Evolutionary conservation across 2,329 filamentous ascomycete species (phyloP).

Genomic region (Lecanicillium sp.): DNA sequence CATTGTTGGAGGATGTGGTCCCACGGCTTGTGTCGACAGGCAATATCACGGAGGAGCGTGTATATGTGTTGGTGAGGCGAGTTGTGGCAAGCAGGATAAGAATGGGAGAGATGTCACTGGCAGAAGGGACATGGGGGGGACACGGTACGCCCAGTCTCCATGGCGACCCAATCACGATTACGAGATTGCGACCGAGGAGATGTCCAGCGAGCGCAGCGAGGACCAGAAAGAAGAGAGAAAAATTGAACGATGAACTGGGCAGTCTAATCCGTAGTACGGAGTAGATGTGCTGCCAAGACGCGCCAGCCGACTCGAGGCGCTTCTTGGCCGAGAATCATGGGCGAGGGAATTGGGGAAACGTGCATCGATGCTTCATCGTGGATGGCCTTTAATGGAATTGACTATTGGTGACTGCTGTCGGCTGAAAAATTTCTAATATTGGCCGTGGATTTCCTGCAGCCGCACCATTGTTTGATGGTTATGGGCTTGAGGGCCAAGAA

Average conservation of each 20-base stretch:
- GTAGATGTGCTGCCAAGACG: conserved; percentile 5
- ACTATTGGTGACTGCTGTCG: neutral
- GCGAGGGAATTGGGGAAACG: neutral
- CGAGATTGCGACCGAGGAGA: too few species aligned
- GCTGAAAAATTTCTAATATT: too few species aligned
- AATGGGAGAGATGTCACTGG: too few species aligned
- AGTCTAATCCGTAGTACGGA: neutral
- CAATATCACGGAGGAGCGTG: neutral
- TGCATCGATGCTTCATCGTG: neutral
- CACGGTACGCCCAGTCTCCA: neutral
- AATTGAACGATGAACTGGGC: neutral
- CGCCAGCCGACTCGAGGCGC: neutral
- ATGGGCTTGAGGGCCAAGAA: too few species aligned
- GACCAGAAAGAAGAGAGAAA: neutral
- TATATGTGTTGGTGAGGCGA: neutral
- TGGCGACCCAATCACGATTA: too few species aligned
- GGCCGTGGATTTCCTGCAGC: too few species aligned
- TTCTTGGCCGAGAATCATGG: neutral
- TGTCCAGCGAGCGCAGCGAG: too few species aligned
- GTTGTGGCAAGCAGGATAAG: too few species aligned
- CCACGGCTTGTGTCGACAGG: too few species aligned
- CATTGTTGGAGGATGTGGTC: neutral
- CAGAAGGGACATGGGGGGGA: too few species aligned
- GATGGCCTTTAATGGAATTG: neutral
- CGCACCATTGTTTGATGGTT: too few species aligned